Evolutionary conservation across 2,329 filamentous ascomycete species (phyloP), one percentile per base, ranked within the genome.

Genomic region (Clonostachys sp.): DNA sequence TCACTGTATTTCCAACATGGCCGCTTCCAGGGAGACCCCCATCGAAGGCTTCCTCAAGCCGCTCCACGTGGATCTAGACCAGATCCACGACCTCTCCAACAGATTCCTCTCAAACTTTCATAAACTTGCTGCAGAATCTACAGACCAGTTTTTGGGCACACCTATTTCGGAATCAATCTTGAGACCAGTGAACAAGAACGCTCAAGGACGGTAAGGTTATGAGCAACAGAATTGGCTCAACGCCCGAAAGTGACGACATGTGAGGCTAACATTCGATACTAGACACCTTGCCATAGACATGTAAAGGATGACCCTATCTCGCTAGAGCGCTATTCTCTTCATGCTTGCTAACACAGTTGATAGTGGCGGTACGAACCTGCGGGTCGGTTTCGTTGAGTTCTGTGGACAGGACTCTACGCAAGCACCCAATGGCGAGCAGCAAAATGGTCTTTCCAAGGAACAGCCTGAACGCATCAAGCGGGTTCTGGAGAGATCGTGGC

Each of bases 401-500:
- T 59, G 76, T 17, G 72, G 72, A 35, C 58, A 68, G 48, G 57
- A 65, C 43, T 46, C 44, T 40, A 18, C 42, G 43, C 24, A 30
- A 10, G 24, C 9, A 30, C 24, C 24, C 24, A 30, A 30, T 30
- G 24, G 45, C n/a, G 30, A 33, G n/a, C 38, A 41, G 20, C 41
- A 13, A 12, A 33, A 55, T 47, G 47, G 47, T 42, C 53, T 58
- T 5, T 50, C 52, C 35, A 46, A 51, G 12, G 46, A 53, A 16
- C 6, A 41, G 3, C 20, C 47, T 33, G 39, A 58, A 18, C 74
- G 74, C 41, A 70, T 86, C 34, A 72, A 72, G 35, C 73, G 83
- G 42, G 77, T 79, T 6, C 66, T 89, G 47, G 87, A 91, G 61
- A 84, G 76, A 53, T 80, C 80, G 46, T 91, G 87, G 86, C 80